Base-by-base conservation (phyloP, 1,284 basidiomycete genomes). In the Cutaneotrichosporon cyanovorans region DNA sequence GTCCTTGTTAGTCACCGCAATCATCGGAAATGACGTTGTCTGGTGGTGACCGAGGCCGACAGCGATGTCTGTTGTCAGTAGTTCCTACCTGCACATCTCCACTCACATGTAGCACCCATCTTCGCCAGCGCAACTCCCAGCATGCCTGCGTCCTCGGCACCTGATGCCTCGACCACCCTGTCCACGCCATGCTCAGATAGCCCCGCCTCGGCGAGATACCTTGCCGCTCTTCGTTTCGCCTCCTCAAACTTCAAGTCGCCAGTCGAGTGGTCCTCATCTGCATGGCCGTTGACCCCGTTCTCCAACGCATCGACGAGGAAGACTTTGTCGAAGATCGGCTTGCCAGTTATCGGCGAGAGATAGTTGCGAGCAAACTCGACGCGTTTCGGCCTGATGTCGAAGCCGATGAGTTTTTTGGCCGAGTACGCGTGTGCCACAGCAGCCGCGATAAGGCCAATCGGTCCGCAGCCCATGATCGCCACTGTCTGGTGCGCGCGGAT, bases 311-410 rank as follows among this genome's bases (percentile, higher is more conserved):
- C 16, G 25, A 56, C 59, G 15, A 62, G 52, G 53, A 67, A 67
- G 32, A 67, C 68, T 37, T 63, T 56, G 51, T 69, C 65, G 37
- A 64, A 55, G 42, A 69, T 65, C 1, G 62, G 61, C 48, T 56
- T 57, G 21, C 65, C 65, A 20, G 60, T 63, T 15, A 63, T 33
- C 4, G 66, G 66, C 1, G 61, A 61, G 28, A 59, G 57, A 70
- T 92, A 95, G 30, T 70, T 65, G 64, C 82, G 82, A 20, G 93
- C 91, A 63, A 96, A 96, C 39, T 85, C 80, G 37, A 97, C 83
- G 40, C 92, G 85, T 41, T 75, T 72, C 19, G 81, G 77, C 47
- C 87, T 80, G 55, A 96, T 88, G 65, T 98, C 76, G 54, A 74
- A 61, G 1, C 52, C 65, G 44, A 71, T 60, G 39, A 71, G 62